These are phyloP conservation scores for Karstenula rhodostoma DNA, from an alignment of 2,329 filamentous ascomycete genomes.

Conservation along the genomic window DNA sequence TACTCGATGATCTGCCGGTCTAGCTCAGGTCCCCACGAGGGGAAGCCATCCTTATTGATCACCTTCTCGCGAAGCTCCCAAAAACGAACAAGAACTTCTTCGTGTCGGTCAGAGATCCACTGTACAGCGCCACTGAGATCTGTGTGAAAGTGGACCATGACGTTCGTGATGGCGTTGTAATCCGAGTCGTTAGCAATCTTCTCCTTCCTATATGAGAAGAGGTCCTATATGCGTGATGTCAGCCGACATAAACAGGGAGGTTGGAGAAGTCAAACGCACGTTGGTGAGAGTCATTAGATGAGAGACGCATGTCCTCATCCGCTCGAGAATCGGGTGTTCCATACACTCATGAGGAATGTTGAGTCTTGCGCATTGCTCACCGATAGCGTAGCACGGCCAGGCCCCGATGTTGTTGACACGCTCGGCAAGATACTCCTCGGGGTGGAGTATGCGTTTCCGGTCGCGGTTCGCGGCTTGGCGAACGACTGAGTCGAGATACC, in stretches of 20 bases:
- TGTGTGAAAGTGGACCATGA: constrained; percentile 1
- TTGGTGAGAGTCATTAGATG: constrained; percentile 3
- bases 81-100: constrained; percentile 2
- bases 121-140: constrained; percentile 1
- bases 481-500: constrained; percentile 5
- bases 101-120: constrained; percentile 6
- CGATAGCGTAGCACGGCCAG: constrained; percentile 3
- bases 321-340: constrained; percentile 6
- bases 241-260: neutral
- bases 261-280: neutral
- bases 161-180: constrained; percentile 6
- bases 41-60: constrained; percentile 3
- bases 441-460: constrained; percentile 6
- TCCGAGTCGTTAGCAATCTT: constrained; percentile 3
- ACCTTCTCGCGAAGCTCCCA: constrained; percentile 4
- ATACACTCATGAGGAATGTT: constrained; percentile 5
- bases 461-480: constrained; percentile 5
- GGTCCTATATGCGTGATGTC: neutral
- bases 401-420: constrained; percentile 4
- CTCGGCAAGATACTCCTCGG: constrained; percentile 4
- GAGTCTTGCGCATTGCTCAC: constrained; percentile 2
- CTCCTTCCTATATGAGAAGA: constrained; percentile 6
- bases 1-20: constrained; percentile 4
- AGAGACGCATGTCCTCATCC: constrained; percentile 1
- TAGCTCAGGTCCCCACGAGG: constrained; percentile 4